Evolutionary conservation across 1,284 basidiomycete genomes (phyloP).

Genomic region (Malassezia globosa): DNA sequence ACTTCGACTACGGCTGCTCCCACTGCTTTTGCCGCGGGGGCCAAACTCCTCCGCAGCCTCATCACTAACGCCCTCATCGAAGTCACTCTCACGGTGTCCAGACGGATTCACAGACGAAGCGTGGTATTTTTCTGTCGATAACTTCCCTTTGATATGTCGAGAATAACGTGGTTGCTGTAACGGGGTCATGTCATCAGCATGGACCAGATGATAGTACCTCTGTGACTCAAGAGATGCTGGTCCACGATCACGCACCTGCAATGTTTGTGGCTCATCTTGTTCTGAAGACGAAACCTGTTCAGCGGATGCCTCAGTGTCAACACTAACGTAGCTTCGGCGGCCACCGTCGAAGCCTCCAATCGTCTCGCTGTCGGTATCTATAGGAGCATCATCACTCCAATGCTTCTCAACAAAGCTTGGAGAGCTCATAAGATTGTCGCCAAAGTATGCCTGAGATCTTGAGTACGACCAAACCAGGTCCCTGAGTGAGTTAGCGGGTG

Average conservation of each 20-base stretch:
- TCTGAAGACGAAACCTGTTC: constrained; percentile 5
- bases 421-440: constrained; percentile 44
- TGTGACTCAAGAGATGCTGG: neutral
- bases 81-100: neutral
- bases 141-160: too few relatives aligned
- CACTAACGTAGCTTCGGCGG: constrained; percentile 19
- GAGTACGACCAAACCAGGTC: constrained; percentile 46
- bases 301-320: constrained; percentile 13
- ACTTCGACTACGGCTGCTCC: constrained; percentile 27
- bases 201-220: neutral
- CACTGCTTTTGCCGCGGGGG: too few relatives aligned
- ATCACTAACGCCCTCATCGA: constrained; percentile 9
- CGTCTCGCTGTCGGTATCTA: constrained; percentile 16
- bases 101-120: neutral
- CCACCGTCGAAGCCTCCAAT: constrained; percentile 22
- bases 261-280: neutral
- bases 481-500: too few relatives aligned
- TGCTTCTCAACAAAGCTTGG: constrained; percentile 39
- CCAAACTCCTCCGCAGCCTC: constrained; percentile 19
- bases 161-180: neutral
- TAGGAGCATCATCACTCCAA: constrained; percentile 25
- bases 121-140: too few relatives aligned
- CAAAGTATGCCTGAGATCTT: constrained; percentile 45
- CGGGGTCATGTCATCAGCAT: neutral
- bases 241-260: constrained; percentile 12